Base-by-base conservation (phyloP, 2,329 filamentous ascomycete species). In the Cercospora berteroae region DNA sequence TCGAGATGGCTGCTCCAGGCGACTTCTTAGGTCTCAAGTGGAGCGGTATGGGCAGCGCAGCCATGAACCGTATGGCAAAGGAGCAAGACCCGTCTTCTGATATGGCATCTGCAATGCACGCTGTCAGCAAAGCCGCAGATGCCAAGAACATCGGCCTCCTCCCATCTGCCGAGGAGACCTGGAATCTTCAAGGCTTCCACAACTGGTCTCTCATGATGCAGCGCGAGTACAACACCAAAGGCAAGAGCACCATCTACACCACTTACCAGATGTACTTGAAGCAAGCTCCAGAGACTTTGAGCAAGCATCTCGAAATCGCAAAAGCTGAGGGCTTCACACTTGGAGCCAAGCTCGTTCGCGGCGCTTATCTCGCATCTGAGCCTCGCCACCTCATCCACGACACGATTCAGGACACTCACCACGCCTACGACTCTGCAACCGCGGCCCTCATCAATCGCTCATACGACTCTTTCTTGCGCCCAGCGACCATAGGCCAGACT, bases 101-200 rank as follows among this genome's bases (percentile, higher is more conserved):
- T 7, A 88, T 97, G 74, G 84, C 86, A 62, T 80, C 85, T 13
- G 90, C 91, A 13, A 91, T 96, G 69, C 86, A 91, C 71, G 83
- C 87, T 59, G 89, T 96, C 70, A 96, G 93, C 80, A 82, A 88
- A 57, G 85, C 90, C 16, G 93, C 93, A 0, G 84, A 87, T 2
- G 81, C 86, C 42, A 88, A 89, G 61, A 87, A 89, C 25, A 87
- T 96, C 2, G 85, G 87, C 3, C 84, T 97, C 1, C 86, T 96
- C 2, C 92, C 96, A 69, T 92, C 96, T 70, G 94, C 93, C 1
- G 94, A 97, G 80, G 92, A 96, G 78, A 88, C 89, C 65, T 85
- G 87, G 64, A 85, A 95, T 31, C 92, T 96, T 80, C 82, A 85
- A 5, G 92, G 92, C 7, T 94, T 96, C 69, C 90, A 95, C 77